phyloP scores from a whole-genome alignment of 805 yeast genomes.

The Millerago galiae region DNA sequence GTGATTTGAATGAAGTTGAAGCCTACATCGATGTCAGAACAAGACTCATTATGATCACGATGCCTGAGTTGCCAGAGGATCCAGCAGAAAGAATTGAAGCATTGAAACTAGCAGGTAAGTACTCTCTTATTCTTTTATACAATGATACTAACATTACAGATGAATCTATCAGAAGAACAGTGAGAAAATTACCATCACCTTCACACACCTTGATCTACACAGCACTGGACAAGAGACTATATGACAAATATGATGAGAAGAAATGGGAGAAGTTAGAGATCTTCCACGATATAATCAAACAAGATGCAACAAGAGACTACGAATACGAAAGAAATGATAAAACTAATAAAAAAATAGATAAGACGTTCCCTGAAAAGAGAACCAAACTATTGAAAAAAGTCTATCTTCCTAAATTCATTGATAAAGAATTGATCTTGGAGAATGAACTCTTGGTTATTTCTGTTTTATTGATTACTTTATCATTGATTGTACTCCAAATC shows the following conservation, averaged over 20 bases:
- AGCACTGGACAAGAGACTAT: slow-evolving; percentile 27
- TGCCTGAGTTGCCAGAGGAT: slow-evolving; percentile 41
- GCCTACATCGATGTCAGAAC: slow-evolving; percentile 56
- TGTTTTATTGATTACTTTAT: slow-evolving; percentile 19
- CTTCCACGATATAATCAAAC: slow-evolving; percentile 48
- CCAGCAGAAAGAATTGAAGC: slow-evolving; percentile 27
- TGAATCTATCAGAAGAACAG: slow-evolving; percentile 39
- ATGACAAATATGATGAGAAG: slow-evolving; percentile 22
- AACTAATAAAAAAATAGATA: slow-evolving; percentile 23
- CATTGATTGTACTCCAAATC: background rate
- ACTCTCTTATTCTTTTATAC: slow-evolving; percentile 3
- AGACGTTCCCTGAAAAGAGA: slow-evolving; percentile 26
- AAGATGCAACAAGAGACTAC: slow-evolving; percentile 38
- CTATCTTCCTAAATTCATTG: slow-evolving; percentile 32
- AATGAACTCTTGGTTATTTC: slow-evolving; percentile 43
- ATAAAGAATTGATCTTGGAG: slow-evolving; percentile 41
- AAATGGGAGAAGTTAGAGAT: slow-evolving; percentile 33
- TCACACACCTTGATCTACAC: slow-evolving; percentile 56
- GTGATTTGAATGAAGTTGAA: slow-evolving; percentile 41
- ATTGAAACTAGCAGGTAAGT: slow-evolving; percentile 37
- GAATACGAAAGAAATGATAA: slow-evolving; percentile 54
- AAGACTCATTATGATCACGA: slow-evolving; percentile 54
- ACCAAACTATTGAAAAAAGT: slow-evolving; percentile 28
- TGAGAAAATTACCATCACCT: slow-evolving; percentile 74
- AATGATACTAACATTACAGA: slow-evolving; percentile 21